Base-by-base conservation (phyloP, 176 grass and related monocot genomes). In the Avena sativa region DNA sequence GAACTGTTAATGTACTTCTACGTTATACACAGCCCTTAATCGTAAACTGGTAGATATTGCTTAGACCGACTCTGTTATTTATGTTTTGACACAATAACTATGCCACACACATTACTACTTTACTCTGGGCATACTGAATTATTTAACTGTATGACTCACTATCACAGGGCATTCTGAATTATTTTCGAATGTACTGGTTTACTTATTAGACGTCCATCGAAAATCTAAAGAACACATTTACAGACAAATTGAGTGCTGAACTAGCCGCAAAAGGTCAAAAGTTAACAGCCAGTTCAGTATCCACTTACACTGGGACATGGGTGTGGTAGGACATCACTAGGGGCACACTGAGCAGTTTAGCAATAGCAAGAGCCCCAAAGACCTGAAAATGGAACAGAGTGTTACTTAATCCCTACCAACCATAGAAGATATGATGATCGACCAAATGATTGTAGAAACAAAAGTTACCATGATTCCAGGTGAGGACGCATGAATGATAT, bases 251-350 rank as follows among this genome's bases (percentile, higher is more conserved):
- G 56, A 82, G 13, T 70, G 49, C 61, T 81, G 9, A 81, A 81
- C 15, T n/a, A 34, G 5, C 4, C 0, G 8, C 6, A 32, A 51
- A 51, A 89, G 6, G 25, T 26, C 25, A 64, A 64, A 64, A 30
- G 38, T 40, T 40, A 40, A 40, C 38, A 6, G 38, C 6, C 0
- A 12, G 32, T 53, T 53, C 17, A 68, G 62, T 17, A 20, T 20
- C 6, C 80, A 61, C 92, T 79, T 91, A 95, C 93, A 94, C 79
- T 87, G 96, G 96, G 83, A 98, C 92, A 92, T 98, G 96, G 28
- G 93, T 98, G 83, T 98, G 96, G 69, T 96, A 98, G 60, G 93
- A 94, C 96, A 98, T 92, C 26, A 98, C 96, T 51, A 96, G 56
- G 46, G 96, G 92, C 14, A 94, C 90, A 46, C 85, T 81, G 23